Percentiles rank a stretch among this genome's conserved stretches.
Evolutionary conservation across 2,329 filamentous ascomycete genomes (phyloP).

Genomic region (Sporothrix phasma): DNA sequence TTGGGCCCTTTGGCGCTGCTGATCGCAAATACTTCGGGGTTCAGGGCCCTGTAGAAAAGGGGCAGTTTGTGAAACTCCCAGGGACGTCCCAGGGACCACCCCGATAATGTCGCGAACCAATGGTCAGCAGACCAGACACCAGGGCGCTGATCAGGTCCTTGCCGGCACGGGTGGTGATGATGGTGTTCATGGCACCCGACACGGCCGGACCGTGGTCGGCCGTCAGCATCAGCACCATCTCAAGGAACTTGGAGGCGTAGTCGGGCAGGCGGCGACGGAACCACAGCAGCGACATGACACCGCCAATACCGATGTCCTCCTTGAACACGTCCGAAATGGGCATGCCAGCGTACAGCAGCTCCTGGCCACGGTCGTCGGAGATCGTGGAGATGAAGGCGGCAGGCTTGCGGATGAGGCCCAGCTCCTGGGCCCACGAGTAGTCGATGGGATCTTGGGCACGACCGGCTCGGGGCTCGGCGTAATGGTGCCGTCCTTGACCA

Average conservation of each 20-base stretch:
- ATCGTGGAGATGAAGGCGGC: slow-evolving; percentile 99
- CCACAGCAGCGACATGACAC: slow-evolving; percentile 99
- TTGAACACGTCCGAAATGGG: slow-evolving; percentile 99
- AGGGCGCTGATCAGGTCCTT: slow-evolving; percentile 96
- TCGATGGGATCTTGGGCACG: slow-evolving; percentile 98
- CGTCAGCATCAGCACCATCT: slow-evolving; percentile 99
- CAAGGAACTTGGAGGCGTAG: slow-evolving; percentile 97
- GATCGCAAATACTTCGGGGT: too few relatives aligned
- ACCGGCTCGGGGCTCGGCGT: slow-evolving; percentile 78
- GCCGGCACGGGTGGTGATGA: slow-evolving; percentile 97
- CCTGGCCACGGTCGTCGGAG: slow-evolving; percentile 98
- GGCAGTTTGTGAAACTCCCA: slow-evolving; percentile 97
- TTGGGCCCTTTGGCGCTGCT: too few relatives aligned
- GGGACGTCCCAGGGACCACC: slow-evolving; percentile 96
- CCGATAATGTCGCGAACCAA: slow-evolving; percentile 94
- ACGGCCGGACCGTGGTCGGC: slow-evolving; percentile 98
- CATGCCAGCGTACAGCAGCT: slow-evolving; percentile 97
- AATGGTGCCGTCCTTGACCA: slow-evolving; percentile 77
- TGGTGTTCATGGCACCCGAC: slow-evolving; percentile 99
- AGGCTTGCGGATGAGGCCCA: slow-evolving; percentile 98
- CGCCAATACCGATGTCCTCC: slow-evolving; percentile 97
- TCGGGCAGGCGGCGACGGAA: slow-evolving; percentile 94
- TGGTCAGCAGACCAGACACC: slow-evolving; percentile 93
- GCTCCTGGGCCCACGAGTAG: slow-evolving; percentile 99
- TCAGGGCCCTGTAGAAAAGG: slow-evolving; percentile 96